Conservation (phyloP, 2,329 filamentous ascomycete species). For the Botrytis paeoniae region DNA sequence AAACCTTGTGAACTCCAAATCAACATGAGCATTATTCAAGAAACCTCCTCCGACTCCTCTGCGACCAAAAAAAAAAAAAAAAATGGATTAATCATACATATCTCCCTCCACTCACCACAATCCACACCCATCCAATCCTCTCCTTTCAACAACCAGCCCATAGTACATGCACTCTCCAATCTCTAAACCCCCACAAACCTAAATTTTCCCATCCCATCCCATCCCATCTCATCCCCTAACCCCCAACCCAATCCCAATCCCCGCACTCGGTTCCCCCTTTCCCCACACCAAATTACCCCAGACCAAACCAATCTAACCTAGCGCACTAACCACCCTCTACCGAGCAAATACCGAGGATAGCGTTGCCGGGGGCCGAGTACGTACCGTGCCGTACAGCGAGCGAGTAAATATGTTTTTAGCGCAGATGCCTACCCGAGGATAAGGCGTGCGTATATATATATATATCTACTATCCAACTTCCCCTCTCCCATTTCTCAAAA, state of each 20-base stretch:
- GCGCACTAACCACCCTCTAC: not conserved
- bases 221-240: not conserved
- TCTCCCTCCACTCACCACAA: not conserved
- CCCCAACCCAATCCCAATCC: not conserved
- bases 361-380: too few relatives aligned
- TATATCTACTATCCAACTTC: not conserved
- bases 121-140: not conserved
- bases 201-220: not conserved
- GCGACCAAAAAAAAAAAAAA: too few relatives aligned
- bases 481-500: too few relatives aligned
- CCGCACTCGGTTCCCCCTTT: not conserved
- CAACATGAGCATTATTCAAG: too few relatives aligned
- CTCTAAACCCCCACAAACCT: not conserved
- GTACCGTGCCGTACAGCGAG: not conserved
- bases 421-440: not conserved
- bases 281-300: not conserved
- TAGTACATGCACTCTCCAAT: not conserved
- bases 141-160: not conserved
- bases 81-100: not conserved
- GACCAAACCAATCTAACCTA: not conserved
- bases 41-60: too few relatives aligned
- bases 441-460: not conserved
- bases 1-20: too few relatives aligned
- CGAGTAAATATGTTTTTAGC: not conserved
- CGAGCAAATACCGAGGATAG: not conserved